These are phyloP conservation scores for Microglena sp. DNA, from an alignment of 139 green algal genomes.

Conservation along the genomic window DNA sequence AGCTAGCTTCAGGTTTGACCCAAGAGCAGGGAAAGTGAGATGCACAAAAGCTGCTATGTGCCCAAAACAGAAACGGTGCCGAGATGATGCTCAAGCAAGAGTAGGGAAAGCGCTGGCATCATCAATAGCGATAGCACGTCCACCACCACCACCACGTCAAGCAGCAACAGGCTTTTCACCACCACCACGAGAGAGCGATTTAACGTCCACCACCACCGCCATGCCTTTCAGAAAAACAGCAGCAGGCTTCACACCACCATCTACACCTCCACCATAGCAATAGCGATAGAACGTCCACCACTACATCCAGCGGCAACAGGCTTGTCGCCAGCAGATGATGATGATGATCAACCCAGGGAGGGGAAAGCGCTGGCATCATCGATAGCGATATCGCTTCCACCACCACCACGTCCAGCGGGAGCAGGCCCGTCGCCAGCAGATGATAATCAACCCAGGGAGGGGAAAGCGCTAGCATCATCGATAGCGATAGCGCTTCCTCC, in stretches of 20 bases:
- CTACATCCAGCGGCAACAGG: neutral
- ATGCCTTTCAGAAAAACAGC: no score
- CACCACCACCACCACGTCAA: constrained; percentile 1
- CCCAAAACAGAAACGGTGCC: no score
- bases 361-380: constrained; percentile 7
- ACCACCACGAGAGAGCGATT: neutral
- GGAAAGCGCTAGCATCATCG: constrained; percentile 6
- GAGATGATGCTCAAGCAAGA: no score
- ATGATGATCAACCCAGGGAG: no score
- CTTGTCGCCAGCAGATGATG: constrained; percentile 3
- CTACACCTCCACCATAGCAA: no score
- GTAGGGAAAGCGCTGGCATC: constrained; percentile 5
- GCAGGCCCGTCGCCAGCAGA: no score
- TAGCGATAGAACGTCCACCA: neutral
- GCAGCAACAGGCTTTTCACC: no score
- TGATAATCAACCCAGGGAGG: constrained; percentile 1
- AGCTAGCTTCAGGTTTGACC: no score
- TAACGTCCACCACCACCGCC: neutral
- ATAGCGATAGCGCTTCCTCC: constrained; percentile 1
- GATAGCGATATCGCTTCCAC: constrained; percentile 1
- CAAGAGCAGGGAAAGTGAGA: no score
- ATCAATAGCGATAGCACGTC: constrained; percentile 3
- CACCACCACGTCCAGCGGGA: constrained; percentile 4
- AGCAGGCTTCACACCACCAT: no score
- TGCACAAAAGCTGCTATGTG: no score